A percentile compares a stretch with the other conserved stretches of the same genome.
Conservation (phyloP, 2,329 filamentous ascomycete species). For the Calonectria crousiana region DNA sequence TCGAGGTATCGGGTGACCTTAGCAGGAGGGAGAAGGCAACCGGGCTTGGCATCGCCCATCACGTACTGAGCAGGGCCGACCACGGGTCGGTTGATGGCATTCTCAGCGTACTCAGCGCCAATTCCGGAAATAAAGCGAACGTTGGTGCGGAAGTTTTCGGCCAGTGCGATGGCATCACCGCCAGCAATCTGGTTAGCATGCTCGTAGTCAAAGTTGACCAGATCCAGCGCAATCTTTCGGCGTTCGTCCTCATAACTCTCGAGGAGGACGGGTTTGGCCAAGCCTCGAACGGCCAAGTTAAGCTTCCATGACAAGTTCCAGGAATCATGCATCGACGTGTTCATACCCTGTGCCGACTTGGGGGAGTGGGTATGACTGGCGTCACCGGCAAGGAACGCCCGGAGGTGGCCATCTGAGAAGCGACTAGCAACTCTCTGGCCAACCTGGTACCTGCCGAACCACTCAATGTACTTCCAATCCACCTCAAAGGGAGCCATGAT, state of each 20-base stretch:
- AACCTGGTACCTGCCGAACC: slow-evolving; percentile 80
- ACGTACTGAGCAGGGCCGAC: slow-evolving; percentile 52
- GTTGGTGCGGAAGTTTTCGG: slow-evolving; percentile 77
- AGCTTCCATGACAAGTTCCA: slow-evolving; percentile 71
- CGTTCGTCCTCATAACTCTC: slow-evolving; percentile 74
- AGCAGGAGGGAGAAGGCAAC: slow-evolving; percentile 72
- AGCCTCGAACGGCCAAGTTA: slow-evolving; percentile 65
- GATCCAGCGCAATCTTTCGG: slow-evolving; percentile 70
- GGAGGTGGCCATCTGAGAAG: slow-evolving; percentile 72
- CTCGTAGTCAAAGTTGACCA: slow-evolving; percentile 70
- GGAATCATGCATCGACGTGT: slow-evolving; percentile 71
- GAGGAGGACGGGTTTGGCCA: slow-evolving; percentile 67
- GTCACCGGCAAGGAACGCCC: slow-evolving; percentile 78
- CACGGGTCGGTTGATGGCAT: slow-evolving; percentile 60
- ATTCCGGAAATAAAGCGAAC: slow-evolving; percentile 80
- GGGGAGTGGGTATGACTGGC: slow-evolving; percentile 80
- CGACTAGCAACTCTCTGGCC: slow-evolving; percentile 78
- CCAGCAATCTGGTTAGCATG: slow-evolving; percentile 70
- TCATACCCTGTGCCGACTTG: slow-evolving; percentile 78
- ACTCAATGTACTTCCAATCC: slow-evolving; percentile 71
- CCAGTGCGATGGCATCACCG: slow-evolving; percentile 73
- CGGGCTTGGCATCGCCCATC: slow-evolving; percentile 64
- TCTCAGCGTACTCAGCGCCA: slow-evolving; percentile 71
- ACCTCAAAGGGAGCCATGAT: slow-evolving; percentile 71
- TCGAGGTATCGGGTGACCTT: slow-evolving; percentile 82